Evolutionary conservation across 2,329 filamentous ascomycete species (phyloP), one percentile per base, ranked within the genome.

Genomic region (Alternaria viburni): DNA sequence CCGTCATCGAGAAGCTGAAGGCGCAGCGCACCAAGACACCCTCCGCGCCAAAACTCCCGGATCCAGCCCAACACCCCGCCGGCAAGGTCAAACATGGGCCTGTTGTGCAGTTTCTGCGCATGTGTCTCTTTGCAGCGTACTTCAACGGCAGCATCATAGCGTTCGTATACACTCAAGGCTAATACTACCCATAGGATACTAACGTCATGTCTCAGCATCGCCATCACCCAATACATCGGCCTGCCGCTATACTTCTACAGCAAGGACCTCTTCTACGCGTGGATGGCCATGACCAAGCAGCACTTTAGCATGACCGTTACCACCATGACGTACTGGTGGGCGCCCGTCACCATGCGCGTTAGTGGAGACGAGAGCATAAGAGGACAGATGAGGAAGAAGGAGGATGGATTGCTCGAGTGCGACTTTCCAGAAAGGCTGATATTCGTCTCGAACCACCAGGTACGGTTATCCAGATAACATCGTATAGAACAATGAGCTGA

Each of bases 281-380:
- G 91, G 83, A 94, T 96, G 88, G 89, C 92, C 56, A 83, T 93
- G 76, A 93, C 92, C n/a, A 97, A 97, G 81, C 88, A 91, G 74
- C 90, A 88, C 25, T 96, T 96, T 77, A 92, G 90, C 64, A 83
- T 96, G 26, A 82, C 93, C 61, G 87, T 89, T 65, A 93, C 90
- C 19, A 90, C 90, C 55, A 91, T 95, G 86, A 96, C 93, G 11
- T 87, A 94, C 73, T 91, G 91, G 84, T 97, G 92, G 91, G 91
- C 90, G 25, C 91, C 92, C 7, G 94, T 92, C 6, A 87, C 88
- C 15, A 90, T 97, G 69, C 86, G 92, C 47, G 89, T 97, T 74
- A 95, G 91, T 77, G 93, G 93, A 51, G 93, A 97, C 80, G 88
- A 87, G 72, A 93, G 90, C 30, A 90, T 97, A 49, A 86, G 89